These are phyloP conservation scores for Cucumis sativus DNA, from an alignment of 306 rosid species.

Conservation along the genomic window DNA sequence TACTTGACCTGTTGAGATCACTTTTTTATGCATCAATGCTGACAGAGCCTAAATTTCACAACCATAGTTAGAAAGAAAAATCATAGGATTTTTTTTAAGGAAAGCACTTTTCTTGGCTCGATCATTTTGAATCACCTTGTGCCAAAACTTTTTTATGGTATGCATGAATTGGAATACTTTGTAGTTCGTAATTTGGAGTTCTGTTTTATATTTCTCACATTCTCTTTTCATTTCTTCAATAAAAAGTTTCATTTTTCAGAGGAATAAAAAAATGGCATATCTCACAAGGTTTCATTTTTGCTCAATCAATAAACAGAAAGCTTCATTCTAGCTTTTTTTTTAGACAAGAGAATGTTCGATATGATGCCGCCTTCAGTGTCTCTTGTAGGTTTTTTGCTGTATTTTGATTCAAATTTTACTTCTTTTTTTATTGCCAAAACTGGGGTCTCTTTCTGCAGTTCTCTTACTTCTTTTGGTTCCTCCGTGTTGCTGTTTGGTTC, in stretches of 20 bases:
- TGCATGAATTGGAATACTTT: background rate
- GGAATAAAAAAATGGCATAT: background rate
- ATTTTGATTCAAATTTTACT: background rate
- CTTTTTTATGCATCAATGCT: background rate
- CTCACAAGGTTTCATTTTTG: background rate
- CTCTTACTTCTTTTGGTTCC: background rate
- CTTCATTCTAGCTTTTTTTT: background rate
- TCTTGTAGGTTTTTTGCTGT: background rate
- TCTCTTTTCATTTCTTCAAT: background rate
- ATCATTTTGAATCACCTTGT: background rate
- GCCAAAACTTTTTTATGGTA: background rate
- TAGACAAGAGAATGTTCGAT: background rate
- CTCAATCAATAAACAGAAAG: background rate
- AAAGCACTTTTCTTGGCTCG: background rate
- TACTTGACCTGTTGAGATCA: background rate
- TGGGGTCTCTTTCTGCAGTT: background rate
- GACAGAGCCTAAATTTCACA: background rate
- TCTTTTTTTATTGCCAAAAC: background rate
- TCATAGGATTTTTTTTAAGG: background rate
- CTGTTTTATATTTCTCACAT: background rate
- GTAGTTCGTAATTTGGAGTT: background rate
- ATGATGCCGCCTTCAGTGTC: background rate
- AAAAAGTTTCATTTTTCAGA: background rate
- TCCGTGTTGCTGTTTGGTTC: background rate
- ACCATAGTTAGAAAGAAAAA: background rate